A percentile compares a stretch with the other conserved stretches of the same genome.
Evolutionary conservation across 345 rosid species (phyloP).

Genomic region (Arabis hirsuta): DNA sequence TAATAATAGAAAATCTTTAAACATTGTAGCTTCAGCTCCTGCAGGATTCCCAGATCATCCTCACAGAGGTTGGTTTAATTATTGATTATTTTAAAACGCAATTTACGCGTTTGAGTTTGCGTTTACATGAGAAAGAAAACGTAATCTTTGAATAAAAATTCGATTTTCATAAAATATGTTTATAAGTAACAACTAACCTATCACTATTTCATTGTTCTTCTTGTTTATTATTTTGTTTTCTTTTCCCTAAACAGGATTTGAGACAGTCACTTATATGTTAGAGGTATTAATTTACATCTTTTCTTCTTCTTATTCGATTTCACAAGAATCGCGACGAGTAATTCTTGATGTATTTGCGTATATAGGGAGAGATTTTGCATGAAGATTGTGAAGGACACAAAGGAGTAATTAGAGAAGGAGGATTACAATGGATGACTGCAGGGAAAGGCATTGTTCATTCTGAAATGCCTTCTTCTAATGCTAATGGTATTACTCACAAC

Average conservation of each 20-base stretch:
- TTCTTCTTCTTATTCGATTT: constrained; percentile 9
- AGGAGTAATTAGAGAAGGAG: constrained; percentile 81
- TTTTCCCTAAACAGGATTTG: constrained; percentile 70
- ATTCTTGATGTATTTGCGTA: background rate
- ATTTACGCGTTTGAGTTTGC: constrained; percentile 10
- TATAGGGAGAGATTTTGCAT: constrained; percentile 70
- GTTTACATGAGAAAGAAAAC: background rate
- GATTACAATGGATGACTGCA: constrained; percentile 96
- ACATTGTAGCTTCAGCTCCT: constrained; percentile 70
- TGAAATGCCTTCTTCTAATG: constrained; percentile 76
- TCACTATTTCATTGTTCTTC: background rate
- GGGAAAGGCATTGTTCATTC: constrained; percentile 97
- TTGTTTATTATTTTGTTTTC: background rate
- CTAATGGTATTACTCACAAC: constrained; percentile 62
- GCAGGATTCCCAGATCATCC: constrained; percentile 98
- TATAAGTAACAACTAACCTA: background rate
- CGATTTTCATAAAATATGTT: background rate
- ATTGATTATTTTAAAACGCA: background rate
- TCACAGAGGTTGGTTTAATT: constrained; percentile 64
- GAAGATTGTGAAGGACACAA: constrained; percentile 92
- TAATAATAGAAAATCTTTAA: background rate
- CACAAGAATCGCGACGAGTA: background rate
- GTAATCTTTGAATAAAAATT: background rate
- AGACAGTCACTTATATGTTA: constrained; percentile 93
- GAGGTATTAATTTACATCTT: constrained; percentile 57